These are phyloP conservation scores for Mallotus nudiflorus DNA, from an alignment of 345 rosid species.

Conservation along the genomic window DNA sequence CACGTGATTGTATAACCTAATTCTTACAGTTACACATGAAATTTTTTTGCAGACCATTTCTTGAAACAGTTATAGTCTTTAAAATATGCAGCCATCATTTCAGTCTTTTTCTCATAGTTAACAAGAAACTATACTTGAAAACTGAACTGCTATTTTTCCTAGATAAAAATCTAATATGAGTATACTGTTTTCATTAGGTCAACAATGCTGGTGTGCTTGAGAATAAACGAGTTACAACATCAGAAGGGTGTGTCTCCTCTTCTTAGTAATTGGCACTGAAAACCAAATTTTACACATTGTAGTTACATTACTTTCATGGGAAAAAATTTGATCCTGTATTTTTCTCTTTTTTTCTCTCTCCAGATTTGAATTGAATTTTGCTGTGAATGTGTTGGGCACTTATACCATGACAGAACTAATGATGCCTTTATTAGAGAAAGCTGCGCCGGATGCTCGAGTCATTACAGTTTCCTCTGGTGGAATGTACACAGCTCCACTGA, in stretches of 20 bases:
- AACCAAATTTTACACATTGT: neutral
- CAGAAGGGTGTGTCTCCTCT: slow-evolving; percentile 64
- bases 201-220: slow-evolving; percentile 89
- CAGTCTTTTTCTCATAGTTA: neutral
- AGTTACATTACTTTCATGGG: neutral
- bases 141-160: neutral
- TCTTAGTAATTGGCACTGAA: slow-evolving; percentile 14
- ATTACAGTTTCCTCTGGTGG: slow-evolving; percentile 90
- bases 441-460: slow-evolving; percentile 78
- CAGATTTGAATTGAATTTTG: slow-evolving; percentile 77
- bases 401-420: slow-evolving; percentile 66
- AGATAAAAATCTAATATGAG: slow-evolving; percentile 13
- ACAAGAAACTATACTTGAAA: neutral
- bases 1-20: neutral
- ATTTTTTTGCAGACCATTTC: neutral
- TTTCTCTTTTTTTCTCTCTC: slow-evolving; percentile 1
- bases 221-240: slow-evolving; percentile 50
- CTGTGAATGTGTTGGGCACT: slow-evolving; percentile 84
- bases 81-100: neutral
- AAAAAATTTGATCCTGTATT: neutral
- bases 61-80: neutral
- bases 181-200: slow-evolving; percentile 42
- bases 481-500: slow-evolving; percentile 77
- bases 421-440: slow-evolving; percentile 79
- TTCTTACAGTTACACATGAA: neutral